Evolutionary conservation across 176 grass and related monocot genomes (phyloP), one percentile per base, ranked within the genome.

Genomic region (Miscanthus lutarioriparius): DNA sequence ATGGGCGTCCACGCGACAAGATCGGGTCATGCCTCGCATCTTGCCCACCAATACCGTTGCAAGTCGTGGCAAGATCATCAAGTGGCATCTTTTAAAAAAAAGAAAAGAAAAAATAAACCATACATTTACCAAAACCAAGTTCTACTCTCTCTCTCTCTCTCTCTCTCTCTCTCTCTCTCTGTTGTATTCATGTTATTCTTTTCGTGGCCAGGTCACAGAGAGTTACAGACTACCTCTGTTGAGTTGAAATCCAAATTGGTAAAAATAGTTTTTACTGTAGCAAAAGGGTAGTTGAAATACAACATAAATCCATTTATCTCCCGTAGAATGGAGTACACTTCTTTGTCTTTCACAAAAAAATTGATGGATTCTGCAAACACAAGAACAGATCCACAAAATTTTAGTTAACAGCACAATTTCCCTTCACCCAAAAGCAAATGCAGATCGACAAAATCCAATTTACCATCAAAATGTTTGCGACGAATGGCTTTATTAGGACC

Each of bases 21-120:
- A 86, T 78, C 83, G 13, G 70, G 13, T 89, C 83, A 86, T 89
- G 83, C 72, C 65, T 82, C 78, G 78, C 78, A 86, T 78, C 88
- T 44, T 54, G 72, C 72, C 78, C 39, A 77, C 83, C 13, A 8
- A 36, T 76, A 10, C 53, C 25, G 9, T 64, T 72, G 71, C 68
- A 64, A 69, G 64, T 87, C 80, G 72, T 87, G 70, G 63, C 72
- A 76, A 69, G 47, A 87, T 76, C 78, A 19, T 54, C 71, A 35
- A 41, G 11, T 14, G 36, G 14, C 6, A 54, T 58, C 19, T 16
- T 49, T 16, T 47, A 2, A 47, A 13, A 48, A 4, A 16, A 16
- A 48, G 4, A 14, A 16, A 16, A 0, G 19, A 19, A 48, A 1
- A 51, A 17, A 4, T 35, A 35, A 35, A 35, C 33, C 15, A 19